A percentile compares a stretch with the other conserved stretches of the same genome.
Evolutionary conservation across 257 asterid species (phyloP).

Genomic region (Solanum neorickii): DNA sequence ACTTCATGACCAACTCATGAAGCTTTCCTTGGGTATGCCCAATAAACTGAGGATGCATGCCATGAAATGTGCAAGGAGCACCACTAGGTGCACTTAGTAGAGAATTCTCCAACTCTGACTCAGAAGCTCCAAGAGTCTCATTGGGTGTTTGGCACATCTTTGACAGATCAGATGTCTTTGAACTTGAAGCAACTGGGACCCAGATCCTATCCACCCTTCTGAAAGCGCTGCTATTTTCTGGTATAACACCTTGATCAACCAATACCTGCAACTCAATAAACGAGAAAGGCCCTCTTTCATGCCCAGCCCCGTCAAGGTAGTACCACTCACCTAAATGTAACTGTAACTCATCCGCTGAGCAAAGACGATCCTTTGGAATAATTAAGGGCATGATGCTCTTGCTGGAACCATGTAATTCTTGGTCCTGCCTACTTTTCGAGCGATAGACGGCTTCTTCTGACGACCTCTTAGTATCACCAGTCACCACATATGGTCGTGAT

Average conservation of each 20-base stretch:
- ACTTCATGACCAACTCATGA: conserved; percentile 95
- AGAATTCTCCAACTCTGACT: conserved; percentile 19
- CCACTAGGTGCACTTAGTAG: conserved; percentile 10
- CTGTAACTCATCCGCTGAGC: conserved; percentile 61
- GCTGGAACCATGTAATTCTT: conserved; percentile 37
- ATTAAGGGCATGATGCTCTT: conserved; percentile 30
- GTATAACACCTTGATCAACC: conserved; percentile 80
- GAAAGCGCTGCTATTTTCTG: conserved; percentile 61
- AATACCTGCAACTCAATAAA: conserved; percentile 67
- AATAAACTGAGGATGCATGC: conserved; percentile 81
- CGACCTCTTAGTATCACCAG: conserved; percentile 56
- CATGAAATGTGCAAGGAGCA: conserved; percentile 44
- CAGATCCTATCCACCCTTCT: conserved; percentile 80
- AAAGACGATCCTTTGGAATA: conserved; percentile 52
- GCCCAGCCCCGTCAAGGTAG: conserved; percentile 97
- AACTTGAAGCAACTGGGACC: conserved; percentile 62
- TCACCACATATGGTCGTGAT: conserved; percentile 30
- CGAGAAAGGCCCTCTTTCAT: conserved; percentile 81
- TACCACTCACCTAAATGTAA: conserved; percentile 87
- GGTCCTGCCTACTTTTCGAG: conserved; percentile 43
- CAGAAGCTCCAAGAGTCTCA: conserved; percentile 15
- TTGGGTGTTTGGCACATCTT: conserved; percentile 16
- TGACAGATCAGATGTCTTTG: conserved; percentile 23
- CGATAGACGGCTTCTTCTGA: conserved; percentile 50
- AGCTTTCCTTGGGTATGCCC: conserved; percentile 93